These are phyloP conservation scores for Mycena rebaudengoi DNA, from an alignment of 768 basidiomycete genomes.

Conservation along the genomic window DNA sequence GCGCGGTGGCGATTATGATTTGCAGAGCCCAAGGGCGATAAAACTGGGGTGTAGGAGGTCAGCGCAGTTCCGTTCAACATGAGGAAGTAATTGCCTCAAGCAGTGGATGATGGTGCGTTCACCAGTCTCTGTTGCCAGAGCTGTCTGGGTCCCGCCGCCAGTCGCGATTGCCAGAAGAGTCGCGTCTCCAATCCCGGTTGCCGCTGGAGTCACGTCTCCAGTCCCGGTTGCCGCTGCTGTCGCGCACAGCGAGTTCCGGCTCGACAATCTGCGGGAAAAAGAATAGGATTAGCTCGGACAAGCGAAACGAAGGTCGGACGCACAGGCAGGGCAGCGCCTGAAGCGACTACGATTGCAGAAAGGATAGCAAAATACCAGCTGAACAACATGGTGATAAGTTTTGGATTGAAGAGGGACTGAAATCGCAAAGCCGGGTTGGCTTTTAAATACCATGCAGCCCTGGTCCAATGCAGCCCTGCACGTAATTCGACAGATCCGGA, in stretches of 20 bases:
- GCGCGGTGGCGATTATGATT: no score
- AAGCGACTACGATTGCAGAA: conserved; percentile 41
- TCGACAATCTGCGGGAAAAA: conserved; percentile 29
- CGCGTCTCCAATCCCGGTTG: conserved; percentile 31
- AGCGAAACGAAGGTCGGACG: conserved; percentile 25
- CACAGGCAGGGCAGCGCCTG: conserved; percentile 49
- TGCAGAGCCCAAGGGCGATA: no score
- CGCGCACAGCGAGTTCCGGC: conserved; percentile 22
- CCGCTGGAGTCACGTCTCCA: conserved; percentile 19
- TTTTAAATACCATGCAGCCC: conserved; percentile 13
- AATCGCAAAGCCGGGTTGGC: neutral
- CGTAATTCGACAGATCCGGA: neutral
- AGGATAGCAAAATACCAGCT: conserved; percentile 44
- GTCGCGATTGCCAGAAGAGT: conserved; percentile 26
- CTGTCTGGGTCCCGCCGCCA: conserved; percentile 27
- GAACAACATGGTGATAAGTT: conserved; percentile 40
- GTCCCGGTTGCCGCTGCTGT: conserved; percentile 10
- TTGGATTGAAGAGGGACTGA: conserved; percentile 27
- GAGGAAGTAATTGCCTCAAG: neutral
- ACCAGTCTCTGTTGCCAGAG: conserved; percentile 35
- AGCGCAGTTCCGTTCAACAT: neutral
- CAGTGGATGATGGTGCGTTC: conserved; percentile 17
- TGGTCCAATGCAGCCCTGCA: conserved; percentile 18
- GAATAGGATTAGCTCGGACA: neutral
- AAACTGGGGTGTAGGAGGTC: neutral